Base-by-base conservation (phyloP, 495 filamentous ascomycete species). In the Annulohypoxylon maeteangense region DNA sequence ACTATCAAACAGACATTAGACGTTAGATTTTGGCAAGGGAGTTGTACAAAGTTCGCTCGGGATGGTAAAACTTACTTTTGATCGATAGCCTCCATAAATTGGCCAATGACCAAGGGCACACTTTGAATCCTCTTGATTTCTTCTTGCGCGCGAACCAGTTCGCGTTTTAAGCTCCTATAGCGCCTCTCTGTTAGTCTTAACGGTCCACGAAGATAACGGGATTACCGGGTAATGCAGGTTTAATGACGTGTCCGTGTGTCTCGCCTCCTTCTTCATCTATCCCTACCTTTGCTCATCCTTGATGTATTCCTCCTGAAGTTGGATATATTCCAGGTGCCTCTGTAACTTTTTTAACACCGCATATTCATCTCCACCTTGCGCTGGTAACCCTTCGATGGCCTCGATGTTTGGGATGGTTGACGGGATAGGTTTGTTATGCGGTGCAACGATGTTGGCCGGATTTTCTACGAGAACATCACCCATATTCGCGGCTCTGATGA, bases 31-130 rank as follows among this genome's bases (percentile, higher is more conserved):
- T 36, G 7, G 22, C 7, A 22, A 29, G 20, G 10, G 22, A 32
- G 18, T 18, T 8, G 4, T 31, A 23, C 45, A 5, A 45, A 7
- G 2, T 22, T 29, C 8, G 10, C 38, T 16, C 47, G 8, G 23
- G 27, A 20, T 36, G 60, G 44, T 50, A 20, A 12, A 57, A 23
- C 87, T 80, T 87, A 98, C 94, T 98, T 99, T 79, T 99, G 96
- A 81, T 99, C 95, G 75, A 99, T 99, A 56, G 95, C 95, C 82
- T 99, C 95, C 95, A 99, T 99, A 80, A 99, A 99, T 83, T 99
- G 95, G 53, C 95, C 95, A 79, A 99, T 99, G 62, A 99, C 95
- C 73, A 99, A 81, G 2, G 95, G 95, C 31, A 99, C 95, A 80
- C 93, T 97, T 81, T 99, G 95, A 79, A 99, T 99, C 67, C 95